Percentiles rank a stretch among this genome's conserved stretches.
Conservation (phyloP, 1,284 basidiomycete genomes). For the Apiotrichum gracile region DNA sequence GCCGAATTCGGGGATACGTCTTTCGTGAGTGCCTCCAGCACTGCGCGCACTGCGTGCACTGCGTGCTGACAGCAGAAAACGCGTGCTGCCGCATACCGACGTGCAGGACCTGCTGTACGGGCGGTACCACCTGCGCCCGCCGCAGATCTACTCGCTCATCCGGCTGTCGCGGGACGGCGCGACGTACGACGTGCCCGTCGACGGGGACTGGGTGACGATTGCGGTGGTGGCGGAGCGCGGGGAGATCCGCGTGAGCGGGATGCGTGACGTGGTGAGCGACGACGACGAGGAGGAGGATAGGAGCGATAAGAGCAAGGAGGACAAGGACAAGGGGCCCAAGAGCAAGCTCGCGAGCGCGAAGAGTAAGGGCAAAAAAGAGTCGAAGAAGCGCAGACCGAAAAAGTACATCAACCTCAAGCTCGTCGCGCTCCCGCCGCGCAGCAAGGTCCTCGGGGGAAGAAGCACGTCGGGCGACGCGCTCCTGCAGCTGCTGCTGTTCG, state of each 20-base stretch:
- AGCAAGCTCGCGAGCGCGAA: constrained; percentile 11
- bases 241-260: constrained; percentile 51
- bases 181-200: constrained; percentile 82
- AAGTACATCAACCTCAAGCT: constrained; percentile 85
- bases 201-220: constrained; percentile 84
- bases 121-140: constrained; percentile 80
- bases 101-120: constrained; percentile 76
- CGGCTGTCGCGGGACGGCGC: constrained; percentile 69
- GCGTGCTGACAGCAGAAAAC: constrained; percentile 53
- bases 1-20: constrained; percentile 77
- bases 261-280: constrained; percentile 16
- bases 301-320: constrained; percentile 10
- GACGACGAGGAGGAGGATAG: constrained; percentile 23
- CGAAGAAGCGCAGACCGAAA: constrained; percentile 22
- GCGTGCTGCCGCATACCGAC: constrained; percentile 65
- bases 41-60: not conserved
- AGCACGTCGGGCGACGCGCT: constrained; percentile 71
- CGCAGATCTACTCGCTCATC: constrained; percentile 76
- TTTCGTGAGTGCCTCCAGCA: constrained; percentile 57
- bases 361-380: constrained; percentile 9
- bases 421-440: constrained; percentile 54
- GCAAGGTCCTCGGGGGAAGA: constrained; percentile 57
- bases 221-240: constrained; percentile 83
- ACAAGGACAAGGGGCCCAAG: constrained; percentile 3
- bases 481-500: constrained; percentile 77